These are phyloP conservation scores for Macrotyloma uniflorum DNA, from an alignment of 306 rosid species.

Conservation along the genomic window DNA sequence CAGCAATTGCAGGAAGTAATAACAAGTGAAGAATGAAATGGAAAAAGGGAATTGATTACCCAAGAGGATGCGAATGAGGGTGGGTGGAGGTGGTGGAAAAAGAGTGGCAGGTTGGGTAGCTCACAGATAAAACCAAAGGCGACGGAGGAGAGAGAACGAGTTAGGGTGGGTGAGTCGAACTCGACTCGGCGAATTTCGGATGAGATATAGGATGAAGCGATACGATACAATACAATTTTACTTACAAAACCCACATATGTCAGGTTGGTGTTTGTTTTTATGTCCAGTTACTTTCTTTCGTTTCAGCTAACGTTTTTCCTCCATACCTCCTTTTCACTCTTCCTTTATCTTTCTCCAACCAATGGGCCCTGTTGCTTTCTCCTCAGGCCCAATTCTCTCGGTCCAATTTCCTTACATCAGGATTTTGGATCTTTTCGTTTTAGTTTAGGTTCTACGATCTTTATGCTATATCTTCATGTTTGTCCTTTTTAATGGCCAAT, in stretches of 20 bases:
- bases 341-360: neutral
- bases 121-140: constrained; percentile 19
- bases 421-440: too few relatives aligned
- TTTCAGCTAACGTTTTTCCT: constrained; percentile 35
- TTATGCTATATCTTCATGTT: too few relatives aligned
- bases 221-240: neutral
- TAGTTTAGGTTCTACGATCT: too few relatives aligned
- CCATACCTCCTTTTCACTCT: neutral
- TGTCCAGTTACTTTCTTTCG: neutral
- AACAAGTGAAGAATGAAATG: neutral
- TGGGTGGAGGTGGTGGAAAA: neutral
- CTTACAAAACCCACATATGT: constrained; percentile 11
- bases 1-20: neutral
- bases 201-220: neutral
- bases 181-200: constrained; percentile 29
- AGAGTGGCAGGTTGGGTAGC: constrained; percentile 25
- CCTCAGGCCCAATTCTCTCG: neutral
- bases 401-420: too few relatives aligned
- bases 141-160: constrained; percentile 14
- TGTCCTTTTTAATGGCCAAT: too few relatives aligned
- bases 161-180: constrained; percentile 43
- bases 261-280: constrained; percentile 9
- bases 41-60: constrained; percentile 22
- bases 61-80: constrained; percentile 18
- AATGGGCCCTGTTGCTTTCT: neutral